A percentile compares a stretch with the other conserved stretches of the same genome.
These are phyloP conservation scores for Spergularia azorica DNA, from an alignment of 179 eudicot genomes.

Conservation along the genomic window DNA sequence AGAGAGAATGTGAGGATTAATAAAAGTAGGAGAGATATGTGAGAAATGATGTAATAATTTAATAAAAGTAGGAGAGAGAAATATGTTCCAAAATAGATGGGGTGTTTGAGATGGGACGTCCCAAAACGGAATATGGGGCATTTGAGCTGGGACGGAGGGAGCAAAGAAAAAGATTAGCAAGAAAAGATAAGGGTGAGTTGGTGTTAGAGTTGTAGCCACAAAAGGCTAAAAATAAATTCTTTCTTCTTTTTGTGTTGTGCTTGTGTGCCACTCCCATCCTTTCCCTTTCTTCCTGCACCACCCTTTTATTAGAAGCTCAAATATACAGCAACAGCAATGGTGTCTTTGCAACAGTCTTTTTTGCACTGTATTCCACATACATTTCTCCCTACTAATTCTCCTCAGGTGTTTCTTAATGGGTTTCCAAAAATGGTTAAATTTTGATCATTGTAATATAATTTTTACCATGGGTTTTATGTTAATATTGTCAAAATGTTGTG, in stretches of 20 bases:
- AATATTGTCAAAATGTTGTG: background rate
- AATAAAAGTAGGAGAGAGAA: no score
- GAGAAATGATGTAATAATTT: no score
- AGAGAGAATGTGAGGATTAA: no score
- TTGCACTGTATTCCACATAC: slow-evolving; percentile 31
- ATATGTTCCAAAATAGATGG: no score
- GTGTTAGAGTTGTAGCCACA: background rate
- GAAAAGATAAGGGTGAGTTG: slow-evolving; percentile 10
- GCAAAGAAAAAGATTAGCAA: background rate
- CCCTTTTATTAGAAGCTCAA: background rate
- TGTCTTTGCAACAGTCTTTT: slow-evolving; percentile 36
- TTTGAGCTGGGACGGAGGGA: background rate
- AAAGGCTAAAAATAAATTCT: slow-evolving; percentile 8
- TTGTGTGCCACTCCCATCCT: background rate
- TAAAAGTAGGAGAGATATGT: no score
- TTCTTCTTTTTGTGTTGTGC: background rate
- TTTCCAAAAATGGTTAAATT: background rate
- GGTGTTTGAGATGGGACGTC: no score
- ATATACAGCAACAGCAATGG: slow-evolving; percentile 24
- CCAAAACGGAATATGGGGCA: no score
- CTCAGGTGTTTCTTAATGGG: slow-evolving; percentile 28
- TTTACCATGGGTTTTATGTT: background rate
- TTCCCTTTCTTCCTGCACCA: slow-evolving; percentile 5
- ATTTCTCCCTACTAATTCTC: slow-evolving; percentile 20
- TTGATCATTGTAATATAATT: background rate